Percentiles rank a stretch among this genome's conserved stretches.
phyloP scores from a whole-genome alignment of 2,329 filamentous ascomycete species.

The Diaporthe velutina region DNA sequence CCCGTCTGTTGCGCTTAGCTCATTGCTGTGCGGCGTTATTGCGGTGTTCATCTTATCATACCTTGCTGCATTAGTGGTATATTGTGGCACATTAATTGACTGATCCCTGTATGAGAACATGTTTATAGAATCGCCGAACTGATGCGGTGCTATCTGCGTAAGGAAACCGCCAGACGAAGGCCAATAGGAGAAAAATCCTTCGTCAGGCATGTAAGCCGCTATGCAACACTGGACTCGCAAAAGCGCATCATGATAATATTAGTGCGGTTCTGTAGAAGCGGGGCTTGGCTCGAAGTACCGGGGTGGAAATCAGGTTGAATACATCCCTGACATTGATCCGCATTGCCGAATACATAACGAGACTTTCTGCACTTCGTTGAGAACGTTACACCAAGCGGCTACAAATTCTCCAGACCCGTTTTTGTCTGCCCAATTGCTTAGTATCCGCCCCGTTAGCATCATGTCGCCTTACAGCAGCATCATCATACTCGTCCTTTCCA shows the following conservation, averaged over 20 bases:
- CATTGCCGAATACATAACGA: not conserved
- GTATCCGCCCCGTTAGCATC: not conserved
- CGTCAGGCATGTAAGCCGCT: not conserved
- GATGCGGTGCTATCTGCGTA: not conserved
- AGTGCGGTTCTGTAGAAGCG: not conserved
- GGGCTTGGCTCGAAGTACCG: not conserved
- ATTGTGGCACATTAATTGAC: too few relatives aligned
- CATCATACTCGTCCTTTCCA: not conserved
- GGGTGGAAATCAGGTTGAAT: not conserved
- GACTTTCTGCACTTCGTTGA: not conserved
- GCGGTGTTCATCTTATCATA: too few relatives aligned
- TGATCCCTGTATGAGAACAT: too few relatives aligned
- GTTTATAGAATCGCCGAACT: too few relatives aligned
- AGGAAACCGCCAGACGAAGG: not conserved
- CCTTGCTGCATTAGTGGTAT: too few relatives aligned
- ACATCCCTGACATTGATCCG: not conserved
- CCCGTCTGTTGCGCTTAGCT: too few relatives aligned
- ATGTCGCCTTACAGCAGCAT: not conserved
- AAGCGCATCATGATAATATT: constrained; percentile 3
- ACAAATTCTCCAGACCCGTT: not conserved
- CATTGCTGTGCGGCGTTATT: too few relatives aligned
- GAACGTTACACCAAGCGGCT: not conserved
- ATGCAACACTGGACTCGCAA: constrained; percentile 1
- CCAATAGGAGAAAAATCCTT: not conserved
- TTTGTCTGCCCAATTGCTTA: too few relatives aligned